Evolutionary conservation across 1,139 yeast genomes (phyloP), one percentile per base, ranked within the genome.

Genomic region (Suhomyces anneliseae): DNA sequence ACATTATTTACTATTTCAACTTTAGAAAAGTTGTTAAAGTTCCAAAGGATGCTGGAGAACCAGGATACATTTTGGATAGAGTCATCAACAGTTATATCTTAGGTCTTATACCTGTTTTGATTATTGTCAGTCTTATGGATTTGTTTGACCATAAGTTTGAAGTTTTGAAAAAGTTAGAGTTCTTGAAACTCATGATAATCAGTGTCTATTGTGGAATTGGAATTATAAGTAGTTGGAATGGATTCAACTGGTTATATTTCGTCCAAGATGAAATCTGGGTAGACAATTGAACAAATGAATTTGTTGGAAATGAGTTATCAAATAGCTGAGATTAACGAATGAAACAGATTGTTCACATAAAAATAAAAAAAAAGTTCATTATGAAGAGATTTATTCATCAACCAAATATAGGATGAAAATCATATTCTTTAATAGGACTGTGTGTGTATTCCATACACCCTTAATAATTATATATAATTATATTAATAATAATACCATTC

Each of bases 121-220:
- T 81, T 11, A 50, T 76, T 1, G 76, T 82, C 7, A 82, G 81
- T 46, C 55, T 81, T 31, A 64, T 86, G 42, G 87, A 87, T 39
- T 64, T 84, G 34, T 78, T 84, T 59, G 76, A 85, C 49, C 59
- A 72, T 49, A 79, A 73, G 53, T 77, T 74, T 53, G 77, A 64
- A 31, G 55, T 81, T 7, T 68, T 86, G 52, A 71, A 72, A 48
- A 79, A 69, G 54, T 72, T 82, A 51, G 88, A 89, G 63, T 93
- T 90, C 60, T 69, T 89, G 51, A 83, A 89, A 43, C 75, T 93
- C 54, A 89, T 93, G 89, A 69, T 84, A 8, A 80, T 89, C 47
- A 89, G 97, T 55, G 85, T 89, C 2, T 92, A 92, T 65, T 90
- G 97, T 64, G 83, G 90, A 0, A 55, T 89, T 32, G 99, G 99